A percentile compares a stretch with the other conserved stretches of the same genome.
Conservation (phyloP, 352 stramenopile genomes). For the Pilasporangium apinafurcum region DNA sequence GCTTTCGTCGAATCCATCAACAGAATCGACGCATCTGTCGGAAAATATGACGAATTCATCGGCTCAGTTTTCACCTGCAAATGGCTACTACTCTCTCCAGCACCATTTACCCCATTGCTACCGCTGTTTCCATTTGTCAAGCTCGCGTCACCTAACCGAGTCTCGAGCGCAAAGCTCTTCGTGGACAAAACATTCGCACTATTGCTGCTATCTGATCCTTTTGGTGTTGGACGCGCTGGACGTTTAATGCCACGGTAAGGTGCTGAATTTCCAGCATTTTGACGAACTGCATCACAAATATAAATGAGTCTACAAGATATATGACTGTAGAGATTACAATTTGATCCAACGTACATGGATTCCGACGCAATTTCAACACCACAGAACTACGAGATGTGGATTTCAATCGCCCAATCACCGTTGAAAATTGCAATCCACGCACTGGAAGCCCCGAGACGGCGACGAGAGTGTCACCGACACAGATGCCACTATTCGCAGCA, state of each 20-base stretch:
- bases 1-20: slow-evolving; percentile 19
- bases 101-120: background rate
- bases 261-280: slow-evolving; percentile 43
- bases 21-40: slow-evolving; percentile 51
- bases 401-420: slow-evolving; percentile 71
- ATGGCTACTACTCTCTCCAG: slow-evolving; percentile 12
- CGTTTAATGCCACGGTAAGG: slow-evolving; percentile 61
- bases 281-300: slow-evolving; percentile 38
- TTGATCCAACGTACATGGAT: slow-evolving; percentile 52
- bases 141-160: slow-evolving; percentile 36
- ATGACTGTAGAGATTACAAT: background rate
- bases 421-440: slow-evolving; percentile 78
- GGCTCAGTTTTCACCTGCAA: slow-evolving; percentile 54
- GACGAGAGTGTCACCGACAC: slow-evolving; percentile 71
- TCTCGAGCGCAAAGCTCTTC: slow-evolving; percentile 68
- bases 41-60: slow-evolving; percentile 63
- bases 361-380: slow-evolving; percentile 70
- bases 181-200: slow-evolving; percentile 69
- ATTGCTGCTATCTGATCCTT: slow-evolving; percentile 58
- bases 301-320: slow-evolving; percentile 1
- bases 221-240: slow-evolving; percentile 34
- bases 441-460: slow-evolving; percentile 66
- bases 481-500: slow-evolving; percentile 66
- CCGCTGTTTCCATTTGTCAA: slow-evolving; percentile 26
- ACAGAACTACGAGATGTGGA: slow-evolving; percentile 75